Evolutionary conservation across 2,329 filamentous ascomycete genomes (phyloP), one percentile per base, ranked within the genome.

Genomic region (Cytospora chrysosperma): DNA sequence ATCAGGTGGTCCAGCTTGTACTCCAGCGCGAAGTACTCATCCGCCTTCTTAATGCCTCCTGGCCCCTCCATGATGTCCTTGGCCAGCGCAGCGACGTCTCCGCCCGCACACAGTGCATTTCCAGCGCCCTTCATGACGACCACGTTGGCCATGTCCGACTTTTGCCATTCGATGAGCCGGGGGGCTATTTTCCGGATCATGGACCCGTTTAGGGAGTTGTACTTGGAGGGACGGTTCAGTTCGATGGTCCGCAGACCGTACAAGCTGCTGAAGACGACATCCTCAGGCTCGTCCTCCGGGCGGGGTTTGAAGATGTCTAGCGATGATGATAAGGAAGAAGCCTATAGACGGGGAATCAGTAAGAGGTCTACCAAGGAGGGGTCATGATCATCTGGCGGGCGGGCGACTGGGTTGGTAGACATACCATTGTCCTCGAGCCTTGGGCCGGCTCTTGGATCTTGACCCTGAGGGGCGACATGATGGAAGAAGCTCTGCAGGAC

Each of bases 1-100:
- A 99, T 97, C 70, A 94, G 82, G 78, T 99, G 95, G 75, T 99
- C 91, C 67, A 99, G 88, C 79, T 92, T 89, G 83, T 98, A 99
- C 88, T 99, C 96, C 63, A 95, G 88, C 15, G 81, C 92, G 75
- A 99, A 99, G 82, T 96, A 99, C 58, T 93, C 88, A 55, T 85
- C 81, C 30, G 93, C 96, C 70, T 83, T 82, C 72, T 88, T 80
- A 78, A 92, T 88, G 34, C 93, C 93, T 69, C 89, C 82, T 4
- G 77, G 71, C 1, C 90, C 88, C 65, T 86, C 72, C 73, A 84
- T 77, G 75, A 96, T 97, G 75, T 87, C 85, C 67, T 85, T 68
- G 43, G 93, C 94, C 67, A 99, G 86, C 51, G 84, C 87, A 21
- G 86, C 85, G 49, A 99, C 93, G 75, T 99, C 95, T 64, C 95